These are phyloP conservation scores for Mycena metata DNA, from an alignment of 768 basidiomycete genomes.

Conservation along the genomic window DNA sequence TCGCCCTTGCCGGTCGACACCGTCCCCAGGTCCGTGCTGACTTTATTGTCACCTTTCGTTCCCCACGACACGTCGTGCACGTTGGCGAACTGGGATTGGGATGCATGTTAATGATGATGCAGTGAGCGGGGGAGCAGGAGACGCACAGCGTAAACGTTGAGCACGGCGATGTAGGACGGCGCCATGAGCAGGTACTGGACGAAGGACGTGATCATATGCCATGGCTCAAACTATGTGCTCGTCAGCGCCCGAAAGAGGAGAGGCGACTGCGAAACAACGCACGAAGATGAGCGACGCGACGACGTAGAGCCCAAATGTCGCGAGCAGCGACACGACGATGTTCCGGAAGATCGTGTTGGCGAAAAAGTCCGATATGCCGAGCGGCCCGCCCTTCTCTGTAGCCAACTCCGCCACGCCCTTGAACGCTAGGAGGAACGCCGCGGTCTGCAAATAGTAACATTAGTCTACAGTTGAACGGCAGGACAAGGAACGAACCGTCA, in stretches of 20 bases:
- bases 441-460: constrained; percentile 58
- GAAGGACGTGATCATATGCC: constrained; percentile 99
- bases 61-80: constrained; percentile 97
- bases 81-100: constrained; percentile 87
- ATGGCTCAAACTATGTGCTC: constrained; percentile 85
- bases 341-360: constrained; percentile 86
- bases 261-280: constrained; percentile 45
- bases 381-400: constrained; percentile 55
- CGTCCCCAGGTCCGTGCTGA: constrained; percentile 86
- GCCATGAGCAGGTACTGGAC: constrained; percentile 93
- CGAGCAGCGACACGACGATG: constrained; percentile 86
- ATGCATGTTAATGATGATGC: too few relatives aligned
- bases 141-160: constrained; percentile 89
- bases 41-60: constrained; percentile 94
- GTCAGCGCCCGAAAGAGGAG: not conserved
- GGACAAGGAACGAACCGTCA: constrained; percentile 74
- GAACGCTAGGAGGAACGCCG: constrained; percentile 87
- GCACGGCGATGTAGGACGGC: constrained; percentile 92
- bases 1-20: constrained; percentile 70
- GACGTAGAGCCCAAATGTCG: constrained; percentile 92
- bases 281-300: constrained; percentile 88
- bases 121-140: not conserved
- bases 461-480: constrained; percentile 1
- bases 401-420: constrained; percentile 80
- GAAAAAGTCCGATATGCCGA: constrained; percentile 75